Evolutionary conservation across 768 basidiomycete genomes (phyloP), one percentile per base, ranked within the genome.

Genomic region (Lyophyllum semitale): DNA sequence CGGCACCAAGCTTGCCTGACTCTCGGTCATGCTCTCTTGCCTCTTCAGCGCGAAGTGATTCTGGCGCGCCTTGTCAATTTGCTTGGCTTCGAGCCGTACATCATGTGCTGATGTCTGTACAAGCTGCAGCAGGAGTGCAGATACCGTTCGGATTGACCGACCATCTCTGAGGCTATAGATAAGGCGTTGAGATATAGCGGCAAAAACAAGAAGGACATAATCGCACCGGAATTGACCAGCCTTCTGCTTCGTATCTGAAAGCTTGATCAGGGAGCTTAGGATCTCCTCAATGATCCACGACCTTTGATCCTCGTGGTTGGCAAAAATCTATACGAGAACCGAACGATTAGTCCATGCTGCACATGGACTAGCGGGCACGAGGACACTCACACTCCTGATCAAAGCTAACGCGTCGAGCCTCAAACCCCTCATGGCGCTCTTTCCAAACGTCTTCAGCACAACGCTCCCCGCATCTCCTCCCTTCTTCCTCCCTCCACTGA

Each of bases 281-380:
- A 98, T 95, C 70, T 98, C 97, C 67, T 98, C 95, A n/a, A 98
- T 89, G 59, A 98, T 96, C 95, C 95, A 97, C 0, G 88, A 85
- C 8, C 97, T 77, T 69, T 99, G 97, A 40, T 88, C 89, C 60
- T 91, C 86, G 65, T 98, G 87, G 59, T 88, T 90, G 12, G 92
- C 91, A 63, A 97, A 98, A 29, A 95, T 88, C 95, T 97, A 63
- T 0, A 44, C 23, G 51, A 11, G 30, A 37, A 37, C 30, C 46
- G 22, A 30, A 41, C 37, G 4, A 48, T 33, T 1, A 25, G 8
- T 37, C 27, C 30, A 8, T 1, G 11, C 8, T 17, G 43, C 43
- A 27, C 37, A 35, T 26, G 17, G 37, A 40, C 23, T 47, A 23
- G 47, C 37, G 9, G 2, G 33, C 5, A n/a, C 22, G 3, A 27